phyloP scores from a whole-genome alignment of 257 asterid genomes.

The Parsonsia alboflavescens region DNA sequence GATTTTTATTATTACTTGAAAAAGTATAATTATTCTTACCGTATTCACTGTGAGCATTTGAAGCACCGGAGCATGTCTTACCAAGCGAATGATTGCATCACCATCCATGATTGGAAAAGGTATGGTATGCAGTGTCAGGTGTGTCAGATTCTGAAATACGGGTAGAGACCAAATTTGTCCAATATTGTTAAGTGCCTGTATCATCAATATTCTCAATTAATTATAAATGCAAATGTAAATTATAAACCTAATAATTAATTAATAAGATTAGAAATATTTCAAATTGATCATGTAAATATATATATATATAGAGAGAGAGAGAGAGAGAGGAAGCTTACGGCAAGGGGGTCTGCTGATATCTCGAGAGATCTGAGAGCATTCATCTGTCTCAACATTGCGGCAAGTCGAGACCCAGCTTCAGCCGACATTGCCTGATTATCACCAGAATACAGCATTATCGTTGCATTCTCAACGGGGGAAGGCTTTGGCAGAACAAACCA shows the following conservation, averaged over 20 bases:
- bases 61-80: background rate
- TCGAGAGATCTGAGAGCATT: background rate
- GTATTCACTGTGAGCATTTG: background rate
- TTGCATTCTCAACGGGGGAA: background rate
- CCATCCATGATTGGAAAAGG: background rate
- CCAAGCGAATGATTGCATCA: background rate
- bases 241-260: too few species aligned
- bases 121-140: background rate
- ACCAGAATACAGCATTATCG: background rate
- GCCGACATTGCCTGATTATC: too few species aligned
- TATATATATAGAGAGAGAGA: too few species aligned
- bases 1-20: too few species aligned
- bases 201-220: too few species aligned
- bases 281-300: too few species aligned
- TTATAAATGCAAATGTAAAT: too few species aligned
- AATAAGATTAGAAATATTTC: too few species aligned
- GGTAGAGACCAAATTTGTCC: background rate
- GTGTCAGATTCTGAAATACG: background rate
- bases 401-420: background rate
- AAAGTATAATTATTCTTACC: too few species aligned
- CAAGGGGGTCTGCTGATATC: background rate
- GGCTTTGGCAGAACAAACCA: background rate
- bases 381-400: background rate
- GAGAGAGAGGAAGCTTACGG: background rate
- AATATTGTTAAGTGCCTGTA: background rate